Evolutionary conservation across 2,329 filamentous ascomycete genomes (phyloP), one percentile per base, ranked within the genome.

Genomic region (Apiospora rasikravindrae): DNA sequence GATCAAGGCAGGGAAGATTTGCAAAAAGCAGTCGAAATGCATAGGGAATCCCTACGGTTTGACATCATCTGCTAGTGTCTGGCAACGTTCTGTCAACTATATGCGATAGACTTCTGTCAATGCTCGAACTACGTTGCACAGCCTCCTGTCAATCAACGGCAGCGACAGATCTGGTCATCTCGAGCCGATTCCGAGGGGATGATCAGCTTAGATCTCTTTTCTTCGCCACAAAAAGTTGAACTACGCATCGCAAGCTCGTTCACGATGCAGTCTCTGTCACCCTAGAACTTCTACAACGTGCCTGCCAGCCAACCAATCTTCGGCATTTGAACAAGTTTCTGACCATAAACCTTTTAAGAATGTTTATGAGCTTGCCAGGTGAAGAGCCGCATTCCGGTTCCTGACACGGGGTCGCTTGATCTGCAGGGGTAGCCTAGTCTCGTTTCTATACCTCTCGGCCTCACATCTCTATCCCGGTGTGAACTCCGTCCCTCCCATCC

Each of bases 391-490:
- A 24, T 68, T 40, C 42, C 44, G 67, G 26, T 37, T n/a, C 67
- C 37, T n/a, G 22, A 33, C 44, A 49, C 67, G 44, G 47, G 67
- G 26, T n/a, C 33, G 33, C 44, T 37, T 45, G 47, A 42, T 33
- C 44, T 10, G 33, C 44, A 49, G 44, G 44, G 67, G 47, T 69
- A 7, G 16, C 67, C 67, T 49, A 44, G 42, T 26, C 66, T 68
- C 42, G 29, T 47, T 68, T 68, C 66, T 33, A 47, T 68, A 26
- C 40, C 24, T 42, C 10, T 47, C 24, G 42, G 66, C 29, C 45
- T 45, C 40, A 47, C 42, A 68, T 33, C 47, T 44, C 66, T 24
- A 33, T 37, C 47, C 44, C 44, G 67, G 67, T 69, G 14, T 69
- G 44, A n/a, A 49, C 26, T 37, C 47, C 26, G 42, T 49, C 33